phyloP scores from a whole-genome alignment of 257 asterid species.

The Verbascum thapsus region DNA sequence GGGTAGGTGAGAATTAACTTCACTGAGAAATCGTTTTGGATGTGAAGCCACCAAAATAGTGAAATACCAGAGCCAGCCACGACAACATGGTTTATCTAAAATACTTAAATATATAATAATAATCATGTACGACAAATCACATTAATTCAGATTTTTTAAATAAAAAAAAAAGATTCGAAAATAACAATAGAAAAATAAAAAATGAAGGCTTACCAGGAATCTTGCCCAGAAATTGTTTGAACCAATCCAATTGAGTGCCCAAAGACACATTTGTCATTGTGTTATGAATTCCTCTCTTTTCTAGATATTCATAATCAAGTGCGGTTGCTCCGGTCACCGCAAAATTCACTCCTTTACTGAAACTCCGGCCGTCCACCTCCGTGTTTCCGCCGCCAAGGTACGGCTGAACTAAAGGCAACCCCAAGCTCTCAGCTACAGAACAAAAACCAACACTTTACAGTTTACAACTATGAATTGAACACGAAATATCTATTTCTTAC shows the following conservation, averaged over 20 bases:
- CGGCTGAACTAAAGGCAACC: conserved; percentile 44
- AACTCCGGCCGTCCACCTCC: conserved; percentile 23
- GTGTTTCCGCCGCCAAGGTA: conserved; percentile 26
- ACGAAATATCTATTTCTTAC: too few relatives aligned
- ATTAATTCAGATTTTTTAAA: too few relatives aligned
- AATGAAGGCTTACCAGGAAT: conserved; percentile 37
- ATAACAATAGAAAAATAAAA: too few relatives aligned
- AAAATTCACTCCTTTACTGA: conserved; percentile 49
- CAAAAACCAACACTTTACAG: not conserved
- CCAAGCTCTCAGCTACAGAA: conserved; percentile 45
- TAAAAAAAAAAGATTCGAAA: too few relatives aligned
- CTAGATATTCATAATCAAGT: conserved; percentile 35
- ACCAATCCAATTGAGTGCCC: conserved; percentile 47
- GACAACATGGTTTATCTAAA: too few relatives aligned
- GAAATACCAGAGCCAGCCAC: too few relatives aligned
- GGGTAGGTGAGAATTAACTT: too few relatives aligned
- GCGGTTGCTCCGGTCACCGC: conserved; percentile 60
- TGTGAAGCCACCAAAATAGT: too few relatives aligned
- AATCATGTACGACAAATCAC: too few relatives aligned
- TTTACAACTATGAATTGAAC: not conserved
- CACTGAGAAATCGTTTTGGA: too few relatives aligned
- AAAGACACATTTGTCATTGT: conserved; percentile 40
- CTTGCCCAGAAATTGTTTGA: conserved; percentile 39
- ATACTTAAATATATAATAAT: too few relatives aligned
- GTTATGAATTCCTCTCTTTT: conserved; percentile 35